phyloP scores from a whole-genome alignment of 306 rosid genomes.

The Luffa acutangula region DNA sequence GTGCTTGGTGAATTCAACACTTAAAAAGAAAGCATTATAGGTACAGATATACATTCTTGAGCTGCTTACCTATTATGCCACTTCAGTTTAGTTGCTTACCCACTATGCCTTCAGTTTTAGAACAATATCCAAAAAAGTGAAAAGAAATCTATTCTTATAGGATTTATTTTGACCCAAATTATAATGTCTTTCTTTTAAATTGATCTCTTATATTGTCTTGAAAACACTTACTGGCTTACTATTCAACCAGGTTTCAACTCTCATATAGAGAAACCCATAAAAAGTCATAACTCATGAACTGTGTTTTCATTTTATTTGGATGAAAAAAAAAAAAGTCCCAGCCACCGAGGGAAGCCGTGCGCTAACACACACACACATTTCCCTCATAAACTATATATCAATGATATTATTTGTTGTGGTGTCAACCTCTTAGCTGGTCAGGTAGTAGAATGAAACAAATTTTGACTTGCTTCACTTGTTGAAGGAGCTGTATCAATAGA shows the following conservation, averaged over 20 bases:
- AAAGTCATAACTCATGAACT: neutral
- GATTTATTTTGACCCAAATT: neutral
- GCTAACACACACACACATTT: neutral
- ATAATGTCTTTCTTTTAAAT: neutral
- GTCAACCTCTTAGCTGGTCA: neutral
- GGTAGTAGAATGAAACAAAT: neutral
- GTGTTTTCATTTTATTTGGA: neutral
- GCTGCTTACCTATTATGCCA: neutral
- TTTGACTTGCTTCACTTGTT: neutral
- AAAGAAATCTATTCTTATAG: neutral
- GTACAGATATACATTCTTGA: neutral
- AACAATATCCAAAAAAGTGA: neutral
- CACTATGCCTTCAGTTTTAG: neutral
- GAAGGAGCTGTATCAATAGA: neutral
- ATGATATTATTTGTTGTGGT: neutral
- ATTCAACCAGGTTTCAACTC: neutral
- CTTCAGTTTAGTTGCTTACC: slow-evolving; percentile 3
- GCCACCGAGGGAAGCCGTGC: neutral
- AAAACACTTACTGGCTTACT: neutral
- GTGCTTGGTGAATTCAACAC: slow-evolving; percentile 12
- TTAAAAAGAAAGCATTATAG: slow-evolving; percentile 11
- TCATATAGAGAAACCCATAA: neutral
- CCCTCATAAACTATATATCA: neutral
- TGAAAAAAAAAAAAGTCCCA: neutral
- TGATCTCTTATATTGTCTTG: neutral